Conservation (phyloP, 208 protist genomes). For the Trypanosomatidae sp. region DNA sequence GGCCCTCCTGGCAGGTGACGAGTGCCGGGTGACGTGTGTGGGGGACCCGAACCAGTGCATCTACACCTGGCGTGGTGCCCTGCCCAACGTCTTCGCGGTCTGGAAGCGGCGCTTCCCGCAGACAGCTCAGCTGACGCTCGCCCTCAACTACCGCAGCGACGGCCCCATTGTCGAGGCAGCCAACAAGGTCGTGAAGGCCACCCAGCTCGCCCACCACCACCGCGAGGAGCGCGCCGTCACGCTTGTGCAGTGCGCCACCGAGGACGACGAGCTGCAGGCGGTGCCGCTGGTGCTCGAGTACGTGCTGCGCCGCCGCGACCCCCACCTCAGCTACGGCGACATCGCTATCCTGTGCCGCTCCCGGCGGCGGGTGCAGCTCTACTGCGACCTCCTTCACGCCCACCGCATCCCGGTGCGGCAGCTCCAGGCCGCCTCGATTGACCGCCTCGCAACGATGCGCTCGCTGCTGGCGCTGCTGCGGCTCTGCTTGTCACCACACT, state of each 20-base stretch:
- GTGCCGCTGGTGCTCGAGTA: conserved; percentile 49
- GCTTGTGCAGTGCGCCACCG: conserved; percentile 40
- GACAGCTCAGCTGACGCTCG: conserved; percentile 39
- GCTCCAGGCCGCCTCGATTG: conserved; percentile 31
- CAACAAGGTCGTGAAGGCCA: conserved; percentile 50
- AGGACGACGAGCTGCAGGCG: conserved; percentile 40
- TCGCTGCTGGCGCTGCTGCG: conserved; percentile 63
- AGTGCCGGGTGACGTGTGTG: conserved; percentile 84
- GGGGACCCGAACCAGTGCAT: conserved; percentile 91
- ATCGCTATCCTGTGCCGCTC: conserved; percentile 86
- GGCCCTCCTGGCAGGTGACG: conserved; percentile 73
- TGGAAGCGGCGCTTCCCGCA: conserved; percentile 82
- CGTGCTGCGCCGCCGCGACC: conserved; percentile 39
- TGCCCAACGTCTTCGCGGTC: conserved; percentile 54
- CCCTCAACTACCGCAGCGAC: conserved; percentile 84
- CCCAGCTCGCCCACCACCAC: conserved; percentile 44
- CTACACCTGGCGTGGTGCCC: conserved; percentile 86
- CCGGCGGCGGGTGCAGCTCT: conserved; percentile 39
- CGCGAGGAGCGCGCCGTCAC: conserved; percentile 32
- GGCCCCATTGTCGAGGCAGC: conserved; percentile 61
- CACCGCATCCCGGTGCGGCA: conserved; percentile 55
- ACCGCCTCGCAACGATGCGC: conserved; percentile 36
- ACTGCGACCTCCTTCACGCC: conserved; percentile 35
- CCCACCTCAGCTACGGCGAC: conserved; percentile 43
- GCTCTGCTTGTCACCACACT: conserved; percentile 53